These are phyloP conservation scores for Paecilomyces variotii DNA, from an alignment of 2,329 filamentous ascomycete species.

Conservation along the genomic window DNA sequence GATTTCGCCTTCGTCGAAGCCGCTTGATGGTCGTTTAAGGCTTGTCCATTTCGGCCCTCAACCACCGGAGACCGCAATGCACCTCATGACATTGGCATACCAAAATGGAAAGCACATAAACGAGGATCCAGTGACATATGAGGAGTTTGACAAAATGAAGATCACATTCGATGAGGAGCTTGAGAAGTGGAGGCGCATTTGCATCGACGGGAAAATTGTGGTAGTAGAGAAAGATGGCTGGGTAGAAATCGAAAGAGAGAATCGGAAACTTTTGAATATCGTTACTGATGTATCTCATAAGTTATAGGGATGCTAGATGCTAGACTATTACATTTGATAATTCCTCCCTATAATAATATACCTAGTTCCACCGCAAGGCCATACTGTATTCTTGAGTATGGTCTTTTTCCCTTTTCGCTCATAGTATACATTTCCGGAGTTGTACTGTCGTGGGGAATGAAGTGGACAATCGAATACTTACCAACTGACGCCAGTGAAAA, in stretches of 20 bases:
- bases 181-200: slow-evolving; percentile 70
- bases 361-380: too few species aligned
- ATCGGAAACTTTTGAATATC: slow-evolving; percentile 13
- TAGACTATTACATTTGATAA: too few species aligned
- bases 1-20: slow-evolving; percentile 66
- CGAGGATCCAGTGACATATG: slow-evolving; percentile 58
- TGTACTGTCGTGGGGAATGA: too few species aligned
- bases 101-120: slow-evolving; percentile 48
- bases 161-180: slow-evolving; percentile 58
- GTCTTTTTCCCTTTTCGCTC: too few species aligned
- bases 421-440: too few species aligned
- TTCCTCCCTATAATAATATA: too few species aligned
- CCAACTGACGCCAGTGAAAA: too few species aligned
- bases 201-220: slow-evolving; percentile 86
- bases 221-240: slow-evolving; percentile 61
- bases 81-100: slow-evolving; percentile 62
- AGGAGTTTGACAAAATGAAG: slow-evolving; percentile 57
- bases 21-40: slow-evolving; percentile 62
- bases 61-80: slow-evolving; percentile 60
- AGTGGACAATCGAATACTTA: too few species aligned
- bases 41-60: slow-evolving; percentile 69
- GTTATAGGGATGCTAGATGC: too few species aligned
- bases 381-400: too few species aligned
- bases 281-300: not conserved
- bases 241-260: slow-evolving; percentile 50